Percentiles rank a stretch among this genome's conserved stretches.
Conservation (phyloP, 2,329 filamentous ascomycete genomes). For the Purpureocillium takamizusanense region DNA sequence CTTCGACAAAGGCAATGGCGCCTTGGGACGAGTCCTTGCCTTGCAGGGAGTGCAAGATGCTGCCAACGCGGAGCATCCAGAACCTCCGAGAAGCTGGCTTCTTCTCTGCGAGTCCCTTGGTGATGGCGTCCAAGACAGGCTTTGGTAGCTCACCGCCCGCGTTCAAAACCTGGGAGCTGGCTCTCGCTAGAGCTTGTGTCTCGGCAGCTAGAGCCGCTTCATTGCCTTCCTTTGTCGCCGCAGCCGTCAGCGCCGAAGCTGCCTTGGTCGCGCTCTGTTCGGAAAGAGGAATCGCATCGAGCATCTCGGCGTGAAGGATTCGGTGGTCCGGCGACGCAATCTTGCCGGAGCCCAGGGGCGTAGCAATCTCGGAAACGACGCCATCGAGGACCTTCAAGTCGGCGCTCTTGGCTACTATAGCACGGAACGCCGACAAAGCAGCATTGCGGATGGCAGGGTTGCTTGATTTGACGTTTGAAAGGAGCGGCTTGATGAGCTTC, state of each 20-base stretch:
- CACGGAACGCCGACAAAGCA: conserved; percentile 64
- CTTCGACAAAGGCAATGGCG: conserved; percentile 41
- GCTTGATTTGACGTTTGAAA: conserved; percentile 88
- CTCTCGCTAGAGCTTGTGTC: conserved; percentile 59
- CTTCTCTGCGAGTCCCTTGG: conserved; percentile 82
- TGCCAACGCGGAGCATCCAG: conserved; percentile 70
- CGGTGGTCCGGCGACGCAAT: conserved; percentile 79
- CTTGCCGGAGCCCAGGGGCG: conserved; percentile 75
- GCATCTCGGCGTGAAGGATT: conserved; percentile 71
- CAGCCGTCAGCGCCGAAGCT: conserved; percentile 53
- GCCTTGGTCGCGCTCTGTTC: conserved; percentile 56
- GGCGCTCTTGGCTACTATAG: conserved; percentile 53
- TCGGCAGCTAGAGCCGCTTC: conserved; percentile 73
- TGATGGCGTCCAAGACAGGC: conserved; percentile 57
- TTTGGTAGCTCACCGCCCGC: conserved; percentile 55
- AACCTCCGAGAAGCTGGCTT: conserved; percentile 65
- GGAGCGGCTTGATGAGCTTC: conserved; percentile 73
- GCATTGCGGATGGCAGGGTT: conserved; percentile 70
- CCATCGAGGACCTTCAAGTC: conserved; percentile 53
- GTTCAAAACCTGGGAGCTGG: conserved; percentile 53
- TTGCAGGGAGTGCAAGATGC: conserved; percentile 53
- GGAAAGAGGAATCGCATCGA: conserved; percentile 55
- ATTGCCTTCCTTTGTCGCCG: conserved; percentile 79
- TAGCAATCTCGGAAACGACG: conserved; percentile 68
- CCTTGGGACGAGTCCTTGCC: conserved; percentile 36